These are phyloP conservation scores for Bipolaris oryzae DNA, from an alignment of 2,329 filamentous ascomycete genomes.

Conservation along the genomic window DNA sequence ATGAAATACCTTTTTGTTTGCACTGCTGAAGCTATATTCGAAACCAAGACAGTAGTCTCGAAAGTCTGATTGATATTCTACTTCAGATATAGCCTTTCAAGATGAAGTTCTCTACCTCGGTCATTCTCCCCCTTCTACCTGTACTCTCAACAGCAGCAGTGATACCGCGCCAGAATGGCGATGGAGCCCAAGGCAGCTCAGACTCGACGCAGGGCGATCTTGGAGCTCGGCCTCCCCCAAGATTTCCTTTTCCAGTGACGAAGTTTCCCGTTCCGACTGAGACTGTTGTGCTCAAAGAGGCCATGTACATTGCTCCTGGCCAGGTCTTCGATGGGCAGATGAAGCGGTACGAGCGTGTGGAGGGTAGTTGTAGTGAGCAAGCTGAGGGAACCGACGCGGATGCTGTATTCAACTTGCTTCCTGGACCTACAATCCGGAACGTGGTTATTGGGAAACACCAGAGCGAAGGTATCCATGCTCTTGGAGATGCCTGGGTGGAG, in stretches of 20 bases:
- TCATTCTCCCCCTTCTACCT: constrained; percentile 29
- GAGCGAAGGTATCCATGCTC: constrained; percentile 32
- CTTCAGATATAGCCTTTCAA: background rate
- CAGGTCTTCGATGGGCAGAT: constrained; percentile 35
- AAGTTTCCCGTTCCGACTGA: constrained; percentile 32
- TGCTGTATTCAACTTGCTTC: constrained; percentile 32
- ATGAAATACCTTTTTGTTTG: constrained; percentile 1
- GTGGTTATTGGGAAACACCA: constrained; percentile 37
- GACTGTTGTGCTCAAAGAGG: constrained; percentile 33
- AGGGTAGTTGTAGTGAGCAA: constrained; percentile 34
- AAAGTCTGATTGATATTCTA: constrained; percentile 4
- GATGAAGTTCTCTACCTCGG: constrained; percentile 30
- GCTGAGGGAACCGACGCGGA: constrained; percentile 35
- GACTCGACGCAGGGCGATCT: constrained; percentile 33
- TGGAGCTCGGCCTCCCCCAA: constrained; percentile 26
- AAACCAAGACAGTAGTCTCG: background rate
- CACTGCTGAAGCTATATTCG: constrained; percentile 10
- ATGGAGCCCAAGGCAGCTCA: constrained; percentile 28
- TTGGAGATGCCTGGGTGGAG: constrained; percentile 37
- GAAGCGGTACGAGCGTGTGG: constrained; percentile 34
- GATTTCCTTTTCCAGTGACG: constrained; percentile 31
- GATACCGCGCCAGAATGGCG: constrained; percentile 28
- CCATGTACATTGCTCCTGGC: constrained; percentile 32
- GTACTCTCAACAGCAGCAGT: constrained; percentile 28
- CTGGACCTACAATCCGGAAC: constrained; percentile 30